Conservation (phyloP, 2,329 filamentous ascomycete species). For the Didymosphaeria variabile region DNA sequence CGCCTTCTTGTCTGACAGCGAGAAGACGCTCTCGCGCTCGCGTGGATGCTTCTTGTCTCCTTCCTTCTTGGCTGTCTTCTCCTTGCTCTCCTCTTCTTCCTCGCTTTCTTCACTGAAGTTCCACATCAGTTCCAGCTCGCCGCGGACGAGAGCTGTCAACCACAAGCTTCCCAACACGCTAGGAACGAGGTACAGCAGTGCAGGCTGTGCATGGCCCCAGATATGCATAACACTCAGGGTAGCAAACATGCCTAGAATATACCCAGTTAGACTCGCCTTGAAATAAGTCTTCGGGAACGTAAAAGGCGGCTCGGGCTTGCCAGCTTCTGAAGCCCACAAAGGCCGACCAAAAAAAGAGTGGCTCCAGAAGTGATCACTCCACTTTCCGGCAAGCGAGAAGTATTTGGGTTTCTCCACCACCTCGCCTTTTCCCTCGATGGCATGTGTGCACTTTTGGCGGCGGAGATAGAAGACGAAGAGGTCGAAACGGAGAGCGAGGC, state of each 20-base stretch:
- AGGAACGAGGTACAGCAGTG: conserved; percentile 90
- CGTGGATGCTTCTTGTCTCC: conserved; percentile 7
- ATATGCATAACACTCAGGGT: conserved; percentile 81
- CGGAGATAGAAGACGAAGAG: conserved; percentile 82
- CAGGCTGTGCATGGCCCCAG: conserved; percentile 85
- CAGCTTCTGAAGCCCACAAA: conserved; percentile 25
- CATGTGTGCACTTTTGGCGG: conserved; percentile 59
- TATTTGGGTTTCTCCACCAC: conserved; percentile 52
- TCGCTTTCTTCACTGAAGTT: conserved; percentile 75
- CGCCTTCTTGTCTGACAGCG: conserved; percentile 33
- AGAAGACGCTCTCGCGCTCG: conserved; percentile 38
- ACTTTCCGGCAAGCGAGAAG: conserved; percentile 69
- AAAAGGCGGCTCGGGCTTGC: conserved; percentile 39
- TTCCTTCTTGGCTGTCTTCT: conserved; percentile 14
- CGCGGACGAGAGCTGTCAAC: conserved; percentile 74
- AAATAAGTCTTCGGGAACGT: conserved; percentile 88
- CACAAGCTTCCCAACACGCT: conserved; percentile 80
- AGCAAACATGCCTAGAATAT: conserved; percentile 77
- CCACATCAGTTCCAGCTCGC: conserved; percentile 81
- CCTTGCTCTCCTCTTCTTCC: conserved; percentile 33
- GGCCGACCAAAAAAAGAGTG: conserved; percentile 44
- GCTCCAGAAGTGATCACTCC: conserved; percentile 88
- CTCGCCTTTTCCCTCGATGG: conserved; percentile 19
- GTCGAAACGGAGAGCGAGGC: conserved; percentile 88
- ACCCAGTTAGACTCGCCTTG: conserved; percentile 77